Evolutionary conservation across 2,329 filamentous ascomycete species (phyloP).

Genomic region (Ambrosiella xylebori): DNA sequence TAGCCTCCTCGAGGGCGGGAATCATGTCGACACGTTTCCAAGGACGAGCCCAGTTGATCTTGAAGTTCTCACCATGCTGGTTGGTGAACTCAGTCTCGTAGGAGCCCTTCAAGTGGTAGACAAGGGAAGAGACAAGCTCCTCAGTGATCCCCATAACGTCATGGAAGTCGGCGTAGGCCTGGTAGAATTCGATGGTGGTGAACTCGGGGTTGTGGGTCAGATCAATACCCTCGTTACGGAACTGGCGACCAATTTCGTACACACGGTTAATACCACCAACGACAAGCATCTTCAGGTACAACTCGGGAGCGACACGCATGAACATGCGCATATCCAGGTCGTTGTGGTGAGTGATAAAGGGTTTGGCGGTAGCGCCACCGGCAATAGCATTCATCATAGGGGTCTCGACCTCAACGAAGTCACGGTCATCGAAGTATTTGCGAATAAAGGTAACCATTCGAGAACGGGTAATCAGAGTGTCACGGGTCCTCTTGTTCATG

Average conservation of each 20-base stretch:
- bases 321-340: conserved; percentile 88
- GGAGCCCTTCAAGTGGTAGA: conserved; percentile 73
- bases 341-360: conserved; percentile 92
- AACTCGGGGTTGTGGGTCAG: conserved; percentile 88
- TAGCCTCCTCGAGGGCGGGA: conserved; percentile 63
- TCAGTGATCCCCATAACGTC: conserved; percentile 86
- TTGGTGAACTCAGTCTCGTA: conserved; percentile 78
- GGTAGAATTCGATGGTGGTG: conserved; percentile 94
- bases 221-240: conserved; percentile 67
- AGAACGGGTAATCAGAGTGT: conserved; percentile 69
- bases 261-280: conserved; percentile 89
- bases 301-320: conserved; percentile 84
- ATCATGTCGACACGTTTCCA: conserved; percentile 97
- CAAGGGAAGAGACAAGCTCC: conserved; percentile 75
- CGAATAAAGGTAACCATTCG: conserved; percentile 73
- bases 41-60: conserved; percentile 90
- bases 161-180: conserved; percentile 81
- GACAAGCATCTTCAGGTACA: conserved; percentile 91
- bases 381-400: conserved; percentile 96
- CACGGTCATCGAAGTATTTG: conserved; percentile 68
- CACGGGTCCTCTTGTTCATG: conserved; percentile 77
- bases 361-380: conserved; percentile 82
- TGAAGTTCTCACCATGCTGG: conserved; percentile 67
- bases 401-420: conserved; percentile 90
- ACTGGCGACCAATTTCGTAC: conserved; percentile 89